Base-by-base conservation (phyloP, 495 filamentous ascomycete species). In the Sabuloglossum arenarium region DNA sequence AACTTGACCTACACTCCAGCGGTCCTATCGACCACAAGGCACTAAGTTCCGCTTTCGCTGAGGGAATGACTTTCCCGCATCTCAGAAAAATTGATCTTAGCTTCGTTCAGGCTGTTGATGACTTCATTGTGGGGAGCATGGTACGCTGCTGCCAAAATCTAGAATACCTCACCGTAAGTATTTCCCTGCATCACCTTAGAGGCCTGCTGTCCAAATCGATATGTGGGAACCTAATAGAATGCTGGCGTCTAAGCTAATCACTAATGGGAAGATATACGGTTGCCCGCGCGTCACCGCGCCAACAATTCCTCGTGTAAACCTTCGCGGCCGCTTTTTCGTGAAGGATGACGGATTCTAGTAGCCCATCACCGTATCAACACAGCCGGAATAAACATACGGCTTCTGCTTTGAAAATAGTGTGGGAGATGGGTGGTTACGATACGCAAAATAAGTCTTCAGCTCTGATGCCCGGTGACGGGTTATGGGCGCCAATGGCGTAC, bases 41-140 rank as follows among this genome's bases (percentile, higher is more conserved):
- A 0, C 86, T 90, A 56, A 76, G 82, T 55, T 71, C 78, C 16
- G 80, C 82, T 9, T 96, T 94, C 62, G 70, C 72, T 1, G 59
- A 63, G 23, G 71, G 69, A 23, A 75, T 74, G 51, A 71, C 59
- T 6, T 96, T 91, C 59, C 78, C 79, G 0, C 66, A 75, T 3
- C 72, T 96, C 39, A 66, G 66, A 49, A 75, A 82, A 56, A 69
- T 94, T 32, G 83, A 96, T 62, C 71, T 94, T 51, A 82, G 80
- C 58, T 94, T 94, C 66, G 81, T 82, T 60, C 78, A 79, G 11
- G 70, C 70, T 23, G 79, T 90, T 6, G 82, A 89, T 58, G 86
- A 88, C 59, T 77, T 77, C 24, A 71, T 93, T 19, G 75, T 87
- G 0, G 78, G 79, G 1, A 75, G 72, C 19, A 86, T 94, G 52